Base-by-base conservation (phyloP, 2,329 filamentous ascomycete genomes). In the Biscogniauxia sp. region DNA sequence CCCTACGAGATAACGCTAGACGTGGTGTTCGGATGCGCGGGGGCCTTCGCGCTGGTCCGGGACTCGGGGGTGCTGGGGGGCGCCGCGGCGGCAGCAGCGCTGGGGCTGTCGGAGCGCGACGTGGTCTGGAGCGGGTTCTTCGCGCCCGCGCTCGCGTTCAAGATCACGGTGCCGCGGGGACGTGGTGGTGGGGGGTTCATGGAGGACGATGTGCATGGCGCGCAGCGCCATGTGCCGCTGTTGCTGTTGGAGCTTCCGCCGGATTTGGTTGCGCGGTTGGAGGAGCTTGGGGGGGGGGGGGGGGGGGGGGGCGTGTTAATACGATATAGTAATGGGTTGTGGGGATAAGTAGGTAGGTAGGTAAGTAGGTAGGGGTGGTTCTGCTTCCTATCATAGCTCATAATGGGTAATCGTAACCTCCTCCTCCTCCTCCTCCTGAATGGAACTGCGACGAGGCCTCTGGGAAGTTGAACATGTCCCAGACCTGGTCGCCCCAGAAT, bases 1-100 rank as follows among this genome's bases (percentile, higher is more conserved):
- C 81, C 82, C 0, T 84, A 76, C 60, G 80, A 84, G 62, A 73
- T 84, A 26, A 84, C 82, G 0, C 75, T 84, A 25, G 82, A 84
- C 58, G 73, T 82, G 41, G 79, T 84, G 56, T 84, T 84, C 65
- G 68, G 68, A 0, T 69, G 72, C 0, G 57, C 65, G 11, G 66
- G 66, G 0, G 66, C 69, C 0, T 83, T 78, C 59, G 25, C 68
- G 1, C 59, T 65, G 4, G 73, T 81, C 19, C 77, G 77, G 55
- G 57, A 66, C 0, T 70, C 77, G 0, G 70, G 73, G 19, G 19
- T 80, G 0, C 68, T 82, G 1, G 73, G 72, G n/a, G n/a, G n/a
- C n/a, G n/a, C n/a, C 23, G 61, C 69, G 3, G 66, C 74, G n/a
- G 68, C 74, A 0, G 70, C 28, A 7, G 28, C 28, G 28, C 28